These are phyloP conservation scores for Echinochloa phyllopogon DNA, from an alignment of 176 grass and related monocot species.

Conservation along the genomic window DNA sequence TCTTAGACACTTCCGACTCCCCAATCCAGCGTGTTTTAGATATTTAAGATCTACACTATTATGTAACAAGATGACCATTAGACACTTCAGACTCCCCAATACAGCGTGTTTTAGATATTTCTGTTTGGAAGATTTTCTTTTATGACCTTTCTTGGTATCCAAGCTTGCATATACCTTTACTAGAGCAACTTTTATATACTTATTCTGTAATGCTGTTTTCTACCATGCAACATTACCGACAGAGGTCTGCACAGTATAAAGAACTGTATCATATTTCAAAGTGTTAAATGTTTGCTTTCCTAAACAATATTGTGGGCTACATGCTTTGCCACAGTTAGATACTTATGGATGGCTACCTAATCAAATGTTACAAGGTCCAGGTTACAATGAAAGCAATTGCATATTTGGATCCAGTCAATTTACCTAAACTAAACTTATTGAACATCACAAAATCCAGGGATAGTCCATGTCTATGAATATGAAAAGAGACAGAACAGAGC, in stretches of 20 bases:
- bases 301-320: background rate
- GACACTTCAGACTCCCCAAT: background rate
- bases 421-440: background rate
- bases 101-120: background rate
- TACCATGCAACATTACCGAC: background rate
- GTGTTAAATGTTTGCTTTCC: background rate
- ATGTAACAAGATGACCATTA: background rate
- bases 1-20: too few relatives aligned
- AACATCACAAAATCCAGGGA: background rate
- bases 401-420: background rate
- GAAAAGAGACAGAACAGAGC: background rate
- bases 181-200: background rate
- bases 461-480: background rate
- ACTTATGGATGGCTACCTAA: background rate
- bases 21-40: too few relatives aligned
- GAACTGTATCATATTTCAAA: background rate
- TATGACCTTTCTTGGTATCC: background rate
- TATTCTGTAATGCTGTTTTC: background rate
- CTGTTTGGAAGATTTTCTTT: background rate
- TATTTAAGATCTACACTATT: too few relatives aligned
- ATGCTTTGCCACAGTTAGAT: background rate
- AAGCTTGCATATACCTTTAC: background rate
- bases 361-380: background rate
- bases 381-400: background rate
- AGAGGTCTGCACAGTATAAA: background rate